Base-by-base conservation (phyloP, 768 basidiomycete species). In the Phylloporus sp. region DNA sequence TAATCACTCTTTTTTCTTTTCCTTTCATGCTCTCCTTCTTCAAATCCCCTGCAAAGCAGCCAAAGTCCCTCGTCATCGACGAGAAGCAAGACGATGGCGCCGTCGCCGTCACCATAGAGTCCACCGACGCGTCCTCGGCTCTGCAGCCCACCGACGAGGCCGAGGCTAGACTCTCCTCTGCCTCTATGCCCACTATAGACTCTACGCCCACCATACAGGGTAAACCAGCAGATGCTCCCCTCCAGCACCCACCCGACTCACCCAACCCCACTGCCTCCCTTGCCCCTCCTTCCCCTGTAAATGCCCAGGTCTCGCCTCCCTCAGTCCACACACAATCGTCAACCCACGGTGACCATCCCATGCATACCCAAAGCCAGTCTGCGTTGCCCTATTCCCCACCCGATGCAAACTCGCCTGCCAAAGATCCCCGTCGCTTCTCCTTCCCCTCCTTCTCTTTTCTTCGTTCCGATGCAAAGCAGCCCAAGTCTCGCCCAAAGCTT, bases 361-460 rank as follows among this genome's bases (percentile, higher is more conserved):
- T 54, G 50, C 62, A 63, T 29, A 60, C 50, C 17, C 58, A 54
- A 44, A 64, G 60, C 46, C 64, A 66, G 50, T 59, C 64, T 38
- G 55, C 53, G 6, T 31, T 60, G 33, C 59, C 61, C 2, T 62
- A 64, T 17, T 65, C 56, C 29, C 35, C 36, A 5, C 50, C 39
- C 1, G 26, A 1, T 22, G 14, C 37, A 27, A 50, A 37, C 46
- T 34, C 50, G 21, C 27, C 53, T 20, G 48, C 38, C 35, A 67
- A 56, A 53, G 67, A 64, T 28, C 45, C 56, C 26, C 68, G 71
- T 42, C 76, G 76, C 34, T 72, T 81, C 49, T 79, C 75, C 27
- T 71, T 81, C 41, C 76, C 72, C 14, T 72, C 69, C 11, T 60
- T 72, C 35, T 48, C 70, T 28, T 71, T 78, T 54, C 64, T 73